phyloP scores from a whole-genome alignment of 2,329 filamentous ascomycete genomes.

The Colletotrichum filicis region DNA sequence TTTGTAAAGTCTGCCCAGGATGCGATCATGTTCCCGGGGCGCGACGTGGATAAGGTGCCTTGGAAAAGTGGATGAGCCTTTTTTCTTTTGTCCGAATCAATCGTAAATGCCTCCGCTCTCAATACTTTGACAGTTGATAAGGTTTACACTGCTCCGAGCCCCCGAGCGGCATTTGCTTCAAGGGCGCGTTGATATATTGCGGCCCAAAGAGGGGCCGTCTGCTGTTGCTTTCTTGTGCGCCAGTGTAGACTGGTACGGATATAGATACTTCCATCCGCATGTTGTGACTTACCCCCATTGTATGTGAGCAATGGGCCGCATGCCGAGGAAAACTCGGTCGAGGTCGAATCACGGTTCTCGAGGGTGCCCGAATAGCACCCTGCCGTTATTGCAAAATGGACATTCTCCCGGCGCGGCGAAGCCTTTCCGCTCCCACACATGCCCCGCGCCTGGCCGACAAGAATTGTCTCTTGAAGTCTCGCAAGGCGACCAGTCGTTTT shows the following conservation, averaged over 20 bases:
- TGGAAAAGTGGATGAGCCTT: slow-evolving; percentile 20
- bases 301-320: neutral
- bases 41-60: slow-evolving; percentile 6
- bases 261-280: neutral
- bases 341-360: neutral
- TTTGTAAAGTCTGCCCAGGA: neutral
- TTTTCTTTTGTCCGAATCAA: neutral
- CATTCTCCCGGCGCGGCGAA: neutral
- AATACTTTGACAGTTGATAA: slow-evolving; percentile 6
- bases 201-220: slow-evolving; percentile 4
- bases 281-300: neutral
- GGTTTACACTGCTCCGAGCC: slow-evolving; percentile 9
- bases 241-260: neutral
- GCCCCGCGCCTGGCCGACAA: neutral
- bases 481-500: slow-evolving; percentile 1
- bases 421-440: neutral
- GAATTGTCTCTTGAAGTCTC: neutral
- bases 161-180: neutral
- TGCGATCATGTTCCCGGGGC: slow-evolving; percentile 11
- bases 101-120: slow-evolving; percentile 4
- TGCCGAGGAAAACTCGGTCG: neutral
- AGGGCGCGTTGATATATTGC: neutral
- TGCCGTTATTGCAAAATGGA: neutral
- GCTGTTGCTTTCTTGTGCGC: neutral
- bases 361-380: neutral